Base-by-base conservation (phyloP, 2,329 filamentous ascomycete genomes). In the Epichloe coenophiala region DNA sequence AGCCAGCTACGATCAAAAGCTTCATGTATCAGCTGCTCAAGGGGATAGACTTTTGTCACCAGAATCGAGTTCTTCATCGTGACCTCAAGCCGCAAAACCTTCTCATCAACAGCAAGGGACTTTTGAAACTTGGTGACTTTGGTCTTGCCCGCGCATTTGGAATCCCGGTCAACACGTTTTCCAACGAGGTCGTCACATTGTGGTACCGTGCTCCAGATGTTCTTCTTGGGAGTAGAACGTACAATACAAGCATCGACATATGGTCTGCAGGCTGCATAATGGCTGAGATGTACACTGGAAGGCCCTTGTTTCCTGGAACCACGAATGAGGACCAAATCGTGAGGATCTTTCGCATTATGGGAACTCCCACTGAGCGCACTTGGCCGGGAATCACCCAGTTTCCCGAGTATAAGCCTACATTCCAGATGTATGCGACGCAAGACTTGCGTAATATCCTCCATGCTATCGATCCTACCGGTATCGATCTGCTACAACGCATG, bases 191-290 rank as follows among this genome's bases (percentile, higher is more conserved):
- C 52, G 91, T 97, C 42, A 97, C 93, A 0, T 76, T 97, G 17
- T 97, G 91, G 91, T 98, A 98, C 67, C 86, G 93, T 42, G 93
- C 93, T 1, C 93, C 93, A 0, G 93, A 98, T 61, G 93, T 98
- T 45, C 78, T 98, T 48, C 78, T 98, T 44, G 93, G 93, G 48
- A 93, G 86, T 61, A 77, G 93, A 57, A 97, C 93, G 21, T 98
- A 98, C 73, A 98, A 95, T 70, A 98, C 93, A n/a, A 95, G 88
- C 70, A 97, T 98, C 66, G 93, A 98, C 63, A 97, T 98, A 65
- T 98, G 93, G 93, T 95, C 88, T 6, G 93, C 93, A 6, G 93
- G 93, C 51, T 98, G 93, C 68, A 98, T 98, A 74, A 97, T 98
- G 93, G 93, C 93, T 9, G 93, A 98, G 70, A 96, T 98, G 89